phyloP scores from a whole-genome alignment of 129 eudicot genomes.

The Arctium minus region DNA sequence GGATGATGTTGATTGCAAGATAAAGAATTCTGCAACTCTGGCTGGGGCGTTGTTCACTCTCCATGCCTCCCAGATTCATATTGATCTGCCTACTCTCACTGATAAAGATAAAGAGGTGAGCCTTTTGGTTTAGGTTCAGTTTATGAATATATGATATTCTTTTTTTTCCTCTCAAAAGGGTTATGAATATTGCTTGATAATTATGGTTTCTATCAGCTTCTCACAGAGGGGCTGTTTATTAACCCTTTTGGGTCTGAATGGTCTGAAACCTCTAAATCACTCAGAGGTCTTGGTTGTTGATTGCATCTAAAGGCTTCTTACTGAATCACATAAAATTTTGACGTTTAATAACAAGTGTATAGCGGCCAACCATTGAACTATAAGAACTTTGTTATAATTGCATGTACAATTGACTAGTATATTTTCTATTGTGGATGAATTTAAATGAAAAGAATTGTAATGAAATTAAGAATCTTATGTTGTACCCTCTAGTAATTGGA shows the following conservation, averaged over 20 bases:
- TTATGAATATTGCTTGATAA: background rate
- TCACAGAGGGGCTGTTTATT: background rate
- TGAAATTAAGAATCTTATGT: background rate
- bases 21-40: slow-evolving; percentile 88
- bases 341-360: background rate
- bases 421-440: background rate
- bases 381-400: background rate
- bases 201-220: background rate
- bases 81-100: slow-evolving; percentile 89
- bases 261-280: background rate
- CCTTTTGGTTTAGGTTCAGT: background rate
- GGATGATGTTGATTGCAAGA: slow-evolving; percentile 68
- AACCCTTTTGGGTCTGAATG: background rate
- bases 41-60: slow-evolving; percentile 78
- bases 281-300: background rate
- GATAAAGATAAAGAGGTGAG: slow-evolving; percentile 81
- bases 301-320: background rate
- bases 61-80: slow-evolving; percentile 81
- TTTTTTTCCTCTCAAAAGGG: background rate
- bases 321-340: background rate
- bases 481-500: background rate
- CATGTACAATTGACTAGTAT: background rate
- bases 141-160: background rate
- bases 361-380: background rate
- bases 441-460: background rate